Percentiles rank a stretch among this genome's conserved stretches.
phyloP scores from a whole-genome alignment of 1,284 basidiomycete genomes.

The Neonothopanus nambi region DNA sequence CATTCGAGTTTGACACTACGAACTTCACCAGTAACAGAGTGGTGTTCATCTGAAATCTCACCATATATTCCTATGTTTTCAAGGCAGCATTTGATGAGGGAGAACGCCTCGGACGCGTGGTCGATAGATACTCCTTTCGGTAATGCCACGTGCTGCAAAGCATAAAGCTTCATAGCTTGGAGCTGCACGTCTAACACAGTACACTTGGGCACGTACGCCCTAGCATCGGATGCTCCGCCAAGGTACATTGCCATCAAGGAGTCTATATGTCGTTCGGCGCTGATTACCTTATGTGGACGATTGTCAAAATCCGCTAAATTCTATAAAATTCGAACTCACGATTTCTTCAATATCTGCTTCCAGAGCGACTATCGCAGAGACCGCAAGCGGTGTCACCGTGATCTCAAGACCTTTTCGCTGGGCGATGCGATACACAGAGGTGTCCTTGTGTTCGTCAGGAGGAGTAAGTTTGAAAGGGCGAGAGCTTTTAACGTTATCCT shows the following conservation, averaged over 20 bases:
- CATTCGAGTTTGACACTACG: constrained; percentile 1
- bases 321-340: constrained; percentile 31
- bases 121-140: background rate
- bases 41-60: background rate
- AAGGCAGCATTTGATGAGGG: background rate
- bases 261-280: constrained; percentile 51
- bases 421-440: constrained; percentile 35
- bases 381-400: constrained; percentile 46
- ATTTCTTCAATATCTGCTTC: constrained; percentile 42
- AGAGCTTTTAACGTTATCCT: no score
- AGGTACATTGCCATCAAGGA: constrained; percentile 42
- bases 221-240: constrained; percentile 25
- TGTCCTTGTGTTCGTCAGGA: constrained; percentile 15
- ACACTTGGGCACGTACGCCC: constrained; percentile 17
- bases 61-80: constrained; percentile 6
- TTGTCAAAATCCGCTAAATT: background rate
- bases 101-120: background rate
- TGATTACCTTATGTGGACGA: constrained; percentile 29
- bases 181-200: constrained; percentile 35
- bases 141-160: constrained; percentile 30
- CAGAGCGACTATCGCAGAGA: constrained; percentile 36
- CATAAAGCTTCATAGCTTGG: constrained; percentile 31
- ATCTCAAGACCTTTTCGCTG: constrained; percentile 36
- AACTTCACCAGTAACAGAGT: background rate
- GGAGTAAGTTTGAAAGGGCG: background rate